Percentiles rank a stretch among this genome's conserved stretches.
These are phyloP conservation scores for Xylariales sp. DNA, from an alignment of 2,329 filamentous ascomycete genomes.

Conservation along the genomic window DNA sequence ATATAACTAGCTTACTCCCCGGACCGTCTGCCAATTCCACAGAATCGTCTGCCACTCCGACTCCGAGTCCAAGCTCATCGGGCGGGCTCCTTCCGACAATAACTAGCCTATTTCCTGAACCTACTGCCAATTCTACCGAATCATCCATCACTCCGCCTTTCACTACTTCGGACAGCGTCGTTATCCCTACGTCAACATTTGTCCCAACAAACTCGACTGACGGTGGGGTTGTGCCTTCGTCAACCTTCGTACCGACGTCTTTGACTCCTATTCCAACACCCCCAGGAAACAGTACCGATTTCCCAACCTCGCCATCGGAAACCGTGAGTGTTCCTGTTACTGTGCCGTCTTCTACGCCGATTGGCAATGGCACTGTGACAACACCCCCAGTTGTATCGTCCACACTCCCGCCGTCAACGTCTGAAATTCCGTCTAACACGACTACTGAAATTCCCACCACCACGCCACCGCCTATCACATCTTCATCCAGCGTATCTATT, in stretches of 20 bases:
- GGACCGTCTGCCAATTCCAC: constrained; percentile 37
- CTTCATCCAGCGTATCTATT: constrained; percentile 26
- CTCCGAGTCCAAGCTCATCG: constrained; percentile 13
- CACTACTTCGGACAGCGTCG: constrained; percentile 21
- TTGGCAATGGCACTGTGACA: constrained; percentile 33
- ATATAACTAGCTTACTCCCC: constrained; percentile 30
- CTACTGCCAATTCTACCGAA: constrained; percentile 38
- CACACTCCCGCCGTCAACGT: constrained; percentile 19
- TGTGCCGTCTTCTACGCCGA: constrained; percentile 21
- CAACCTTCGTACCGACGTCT: constrained; percentile 25
- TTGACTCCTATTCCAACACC: constrained; percentile 29
- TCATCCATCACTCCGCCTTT: constrained; percentile 23
- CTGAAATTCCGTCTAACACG: constrained; percentile 26
- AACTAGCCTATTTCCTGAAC: constrained; percentile 4
- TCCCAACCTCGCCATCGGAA: constrained; percentile 31
- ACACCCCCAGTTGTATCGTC: constrained; percentile 24
- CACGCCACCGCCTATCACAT: constrained; percentile 15
- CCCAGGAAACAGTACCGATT: constrained; percentile 40
- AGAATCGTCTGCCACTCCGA: constrained; percentile 22
- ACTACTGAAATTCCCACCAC: constrained; percentile 25
- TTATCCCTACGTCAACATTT: neutral
- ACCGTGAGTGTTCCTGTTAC: constrained; percentile 38
- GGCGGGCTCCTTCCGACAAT: neutral
- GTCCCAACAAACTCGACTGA: constrained; percentile 5
- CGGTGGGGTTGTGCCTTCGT: constrained; percentile 23